A percentile compares a stretch with the other conserved stretches of the same genome.
phyloP scores from a whole-genome alignment of 805 yeast genomes.

The Candida ortonii region DNA sequence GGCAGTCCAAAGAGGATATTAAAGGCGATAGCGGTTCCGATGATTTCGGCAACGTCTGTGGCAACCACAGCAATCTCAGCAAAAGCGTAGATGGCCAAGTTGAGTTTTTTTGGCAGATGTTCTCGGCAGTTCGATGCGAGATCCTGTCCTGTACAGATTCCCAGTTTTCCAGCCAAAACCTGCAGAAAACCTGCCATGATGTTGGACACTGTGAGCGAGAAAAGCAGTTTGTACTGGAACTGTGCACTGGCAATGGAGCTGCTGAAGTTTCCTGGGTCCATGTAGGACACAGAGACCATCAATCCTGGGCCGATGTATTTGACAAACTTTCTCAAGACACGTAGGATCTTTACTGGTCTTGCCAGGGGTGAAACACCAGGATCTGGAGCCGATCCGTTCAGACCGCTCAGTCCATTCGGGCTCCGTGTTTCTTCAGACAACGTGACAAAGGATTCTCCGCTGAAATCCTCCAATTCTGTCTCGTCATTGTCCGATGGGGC shows the following conservation, averaged over 20 bases:
- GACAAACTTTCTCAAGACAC: slow-evolving; percentile 35
- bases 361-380: too few relatives aligned
- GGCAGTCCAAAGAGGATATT: slow-evolving; percentile 82
- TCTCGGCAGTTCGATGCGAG: slow-evolving; percentile 82
- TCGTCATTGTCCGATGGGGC: neutral
- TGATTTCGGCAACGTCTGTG: slow-evolving; percentile 94
- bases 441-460: slow-evolving; percentile 3
- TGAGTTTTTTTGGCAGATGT: slow-evolving; percentile 63
- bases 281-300: slow-evolving; percentile 91
- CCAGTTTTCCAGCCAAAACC: slow-evolving; percentile 78
- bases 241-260: slow-evolving; percentile 84
- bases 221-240: slow-evolving; percentile 73
- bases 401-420: neutral
- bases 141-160: slow-evolving; percentile 92
- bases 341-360: slow-evolving; percentile 9
- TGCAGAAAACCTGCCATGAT: slow-evolving; percentile 86
- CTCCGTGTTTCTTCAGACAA: neutral
- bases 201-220: slow-evolving; percentile 76
- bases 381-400: neutral
- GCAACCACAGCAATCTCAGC: slow-evolving; percentile 93
- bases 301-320: slow-evolving; percentile 85
- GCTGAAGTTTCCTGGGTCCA: slow-evolving; percentile 97
- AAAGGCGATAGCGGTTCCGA: slow-evolving; percentile 94
- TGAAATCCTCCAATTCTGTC: too few relatives aligned
- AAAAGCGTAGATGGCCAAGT: slow-evolving; percentile 61